Evolutionary conservation across 345 rosid species (phyloP), one percentile per base, ranked within the genome.

Genomic region (Excoecaria cochinchinensis): DNA sequence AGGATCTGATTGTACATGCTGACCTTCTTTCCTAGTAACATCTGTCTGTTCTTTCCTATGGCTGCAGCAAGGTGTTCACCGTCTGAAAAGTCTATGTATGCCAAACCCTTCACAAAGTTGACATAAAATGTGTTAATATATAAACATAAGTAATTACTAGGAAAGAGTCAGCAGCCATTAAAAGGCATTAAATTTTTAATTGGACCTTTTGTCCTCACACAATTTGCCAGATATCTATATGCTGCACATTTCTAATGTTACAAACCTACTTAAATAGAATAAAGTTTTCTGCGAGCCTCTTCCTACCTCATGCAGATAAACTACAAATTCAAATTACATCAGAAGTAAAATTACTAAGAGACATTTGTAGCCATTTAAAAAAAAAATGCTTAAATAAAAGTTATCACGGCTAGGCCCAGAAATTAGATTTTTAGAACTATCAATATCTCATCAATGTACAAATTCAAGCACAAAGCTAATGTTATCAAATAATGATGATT

Each of bases 71-170:
- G 94, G 79, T 87, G 92, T 53, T 83, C 86, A 57, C 90, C 96
- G 81, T 95, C 89, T 44, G 65, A 67, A 80, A 95, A 95, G 81
- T 95, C 99, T 77, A 93, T 90, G 81, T 95, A 95, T 52, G 99
- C 97, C 70, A 93, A 83, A 62, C 99, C 98, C 98, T 95, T 72
- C 84, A 86, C 55, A 74, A 40, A 21, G 60, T 42, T n/a, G n/a
- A n/a, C n/a, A n/a, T n/a, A 17, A 40, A 6, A 9, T 10, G 24
- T 15, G 69, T n/a, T 17, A 6, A 24, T 13, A 17, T 13, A 46
- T 46, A 10, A 47, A 50, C 57, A 46, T 44, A 8, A 67, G 39
- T 5, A 22, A 3, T 22, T 67, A 21, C 38, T 24, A 2, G 21
- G 44, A 47, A 48, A 22, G 53, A 42, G 55, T 67, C 19, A 12